Evolutionary conservation across 164 flowering plant genomes (phyloP), one percentile per base, ranked within the genome.

Genomic region (Magnolia officinalis): DNA sequence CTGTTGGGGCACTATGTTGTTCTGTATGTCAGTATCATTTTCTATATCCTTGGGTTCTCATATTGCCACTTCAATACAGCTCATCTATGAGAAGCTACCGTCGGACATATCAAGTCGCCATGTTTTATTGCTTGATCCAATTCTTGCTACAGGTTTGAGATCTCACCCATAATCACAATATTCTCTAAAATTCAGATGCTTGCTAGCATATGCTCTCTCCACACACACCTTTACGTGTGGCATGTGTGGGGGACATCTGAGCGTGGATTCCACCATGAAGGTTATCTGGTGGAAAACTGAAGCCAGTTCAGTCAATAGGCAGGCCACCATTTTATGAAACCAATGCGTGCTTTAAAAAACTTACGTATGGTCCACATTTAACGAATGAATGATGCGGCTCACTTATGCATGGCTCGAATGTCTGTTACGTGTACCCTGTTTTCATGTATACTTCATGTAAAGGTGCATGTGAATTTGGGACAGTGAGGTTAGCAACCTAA

Each of bases 11-110:
- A 37, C 71, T 50, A 18, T 24, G 8, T 8, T 75, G n/a, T 50
- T 75, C 20, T 50, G 51, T 23, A 11, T 55, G 37, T 75, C 19
- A 7, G 4, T 8, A 23, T 66, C 37, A 6, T 26, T 51, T 67
- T 8, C 26, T 58, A 3, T 66, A 20, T 66, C 72, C 51, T 52
- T 9, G 16, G 69, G 64, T 18, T 65, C 50, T 26, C 61, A 72
- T 55, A 14, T 20, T 70, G 23, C n/a, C 50, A 71, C 61, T 61
- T 74, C 74, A 59, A 31, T 79, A 83, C 89, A 91, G 96, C 81
- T 93, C 73, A 91, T 93, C 26, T 90, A 93, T 80, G 93, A 93
- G 87, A 91, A 90, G 82, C 85, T 91, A 58, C 98, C 98, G 37
- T 71, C 72, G 24, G 93, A 93, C 78, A 91, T 91, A 67, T 73